phyloP scores from a whole-genome alignment of 1,284 basidiomycete genomes.

The Macrocybe sp. region DNA sequence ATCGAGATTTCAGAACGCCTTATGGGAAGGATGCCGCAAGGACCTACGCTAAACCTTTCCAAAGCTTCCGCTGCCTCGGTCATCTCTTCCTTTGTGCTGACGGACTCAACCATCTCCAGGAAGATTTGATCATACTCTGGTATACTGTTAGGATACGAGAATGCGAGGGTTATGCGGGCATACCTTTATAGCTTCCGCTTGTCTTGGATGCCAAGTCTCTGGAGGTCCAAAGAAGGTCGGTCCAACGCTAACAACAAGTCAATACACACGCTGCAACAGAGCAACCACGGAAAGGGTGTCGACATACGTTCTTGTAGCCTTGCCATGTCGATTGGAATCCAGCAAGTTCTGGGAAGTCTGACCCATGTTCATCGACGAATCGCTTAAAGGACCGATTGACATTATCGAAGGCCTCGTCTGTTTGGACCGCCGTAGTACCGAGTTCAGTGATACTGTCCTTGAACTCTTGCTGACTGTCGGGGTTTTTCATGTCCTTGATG shows the following conservation, averaged over 20 bases:
- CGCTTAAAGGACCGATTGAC: background rate
- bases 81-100: background rate
- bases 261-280: too few relatives aligned
- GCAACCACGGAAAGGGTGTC: background rate
- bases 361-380: background rate
- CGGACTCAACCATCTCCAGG: background rate
- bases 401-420: constrained; percentile 1
- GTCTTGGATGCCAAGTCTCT: background rate
- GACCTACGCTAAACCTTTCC: too few relatives aligned
- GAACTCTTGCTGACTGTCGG: background rate
- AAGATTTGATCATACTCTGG: background rate
- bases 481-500: background rate
- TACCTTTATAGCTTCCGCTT: background rate
- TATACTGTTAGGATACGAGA: too few relatives aligned
- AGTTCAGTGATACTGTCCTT: background rate
- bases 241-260: background rate
- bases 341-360: background rate
- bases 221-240: background rate
- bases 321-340: constrained; percentile 3
- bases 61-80: background rate
- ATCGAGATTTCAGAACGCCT: too few relatives aligned
- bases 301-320: constrained; percentile 2
- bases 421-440: background rate
- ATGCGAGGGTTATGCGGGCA: background rate
- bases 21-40: too few relatives aligned